Evolutionary conservation across 2,329 filamentous ascomycete species (phyloP).

Genomic region (Knufia petricola): DNA sequence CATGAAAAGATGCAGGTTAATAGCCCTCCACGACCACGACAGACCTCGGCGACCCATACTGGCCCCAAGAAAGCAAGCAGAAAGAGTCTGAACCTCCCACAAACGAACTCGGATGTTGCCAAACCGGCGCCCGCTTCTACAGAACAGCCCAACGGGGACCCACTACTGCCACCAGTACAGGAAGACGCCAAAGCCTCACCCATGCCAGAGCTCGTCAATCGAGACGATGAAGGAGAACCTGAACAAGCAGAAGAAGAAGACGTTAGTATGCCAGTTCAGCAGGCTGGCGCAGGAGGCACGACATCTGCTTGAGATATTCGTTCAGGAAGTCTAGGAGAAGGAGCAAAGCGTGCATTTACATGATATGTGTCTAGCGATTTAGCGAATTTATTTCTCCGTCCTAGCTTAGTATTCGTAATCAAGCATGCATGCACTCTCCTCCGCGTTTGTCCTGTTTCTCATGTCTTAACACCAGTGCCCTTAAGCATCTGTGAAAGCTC

Average conservation of each 20-base stretch:
- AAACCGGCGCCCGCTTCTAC: not conserved
- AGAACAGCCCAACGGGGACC: not conserved
- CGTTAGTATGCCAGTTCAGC: not conserved
- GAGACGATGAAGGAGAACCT: not conserved
- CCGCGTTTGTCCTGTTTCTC: not conserved
- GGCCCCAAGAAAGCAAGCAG: conserved; percentile 17
- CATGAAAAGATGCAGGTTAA: conserved; percentile 38
- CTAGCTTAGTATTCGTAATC: conserved; percentile 4
- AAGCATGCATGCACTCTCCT: not conserved
- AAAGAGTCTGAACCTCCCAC: conserved; percentile 11
- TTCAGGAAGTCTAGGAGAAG: not conserved
- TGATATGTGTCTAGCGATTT: conserved; percentile 8
- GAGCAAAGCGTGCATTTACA: not conserved
- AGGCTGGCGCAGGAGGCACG: conserved; percentile 3
- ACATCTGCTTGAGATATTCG: not conserved
- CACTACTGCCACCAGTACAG: not conserved
- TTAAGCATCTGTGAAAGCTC: no score
- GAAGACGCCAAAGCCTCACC: not conserved
- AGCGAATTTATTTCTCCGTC: conserved; percentile 7
- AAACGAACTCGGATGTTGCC: not conserved
- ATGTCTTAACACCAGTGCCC: no score
- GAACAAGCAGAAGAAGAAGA: not conserved
- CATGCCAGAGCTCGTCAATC: not conserved
- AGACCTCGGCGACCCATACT: conserved; percentile 6
- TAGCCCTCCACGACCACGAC: conserved; percentile 28